Conservation (phyloP, 345 rosid genomes). For the Toxicodendron radicans region DNA sequence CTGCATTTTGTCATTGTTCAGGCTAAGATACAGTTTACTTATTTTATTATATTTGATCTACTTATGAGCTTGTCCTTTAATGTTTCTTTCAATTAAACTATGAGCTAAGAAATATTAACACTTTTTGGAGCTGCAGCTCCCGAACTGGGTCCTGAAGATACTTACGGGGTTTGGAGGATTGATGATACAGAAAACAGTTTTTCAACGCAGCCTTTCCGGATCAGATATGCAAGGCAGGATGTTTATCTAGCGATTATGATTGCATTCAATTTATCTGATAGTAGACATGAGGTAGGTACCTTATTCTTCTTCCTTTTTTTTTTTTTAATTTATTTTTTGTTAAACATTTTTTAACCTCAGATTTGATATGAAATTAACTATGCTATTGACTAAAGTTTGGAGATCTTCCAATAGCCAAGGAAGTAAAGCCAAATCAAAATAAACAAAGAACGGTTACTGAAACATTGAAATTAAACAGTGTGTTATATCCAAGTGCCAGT, state of each 20-base stretch:
- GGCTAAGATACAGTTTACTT: background rate
- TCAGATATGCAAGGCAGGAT: conserved; percentile 51
- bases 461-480: conserved; percentile 1
- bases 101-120: background rate
- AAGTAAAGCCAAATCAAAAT: background rate
- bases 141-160: conserved; percentile 32
- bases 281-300: conserved; percentile 31
- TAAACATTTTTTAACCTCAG: background rate
- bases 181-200: conserved; percentile 48
- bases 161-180: conserved; percentile 43
- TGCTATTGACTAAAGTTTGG: background rate
- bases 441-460: background rate
- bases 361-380: conserved; percentile 7
- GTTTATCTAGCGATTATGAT: conserved; percentile 39
- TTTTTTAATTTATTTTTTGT: background rate
- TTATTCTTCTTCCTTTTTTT: background rate
- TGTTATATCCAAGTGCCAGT: background rate
- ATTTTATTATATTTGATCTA: background rate
- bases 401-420: background rate
- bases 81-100: background rate
- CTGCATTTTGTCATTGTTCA: background rate
- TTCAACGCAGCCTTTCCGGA: conserved; percentile 43
- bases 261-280: conserved; percentile 34
- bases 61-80: background rate
- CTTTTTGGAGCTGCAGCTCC: conserved; percentile 31